Percentiles rank a stretch among this genome's conserved stretches.
phyloP scores from a whole-genome alignment of 768 basidiomycete species.

The Rhodosporidiobolus odoratus region DNA sequence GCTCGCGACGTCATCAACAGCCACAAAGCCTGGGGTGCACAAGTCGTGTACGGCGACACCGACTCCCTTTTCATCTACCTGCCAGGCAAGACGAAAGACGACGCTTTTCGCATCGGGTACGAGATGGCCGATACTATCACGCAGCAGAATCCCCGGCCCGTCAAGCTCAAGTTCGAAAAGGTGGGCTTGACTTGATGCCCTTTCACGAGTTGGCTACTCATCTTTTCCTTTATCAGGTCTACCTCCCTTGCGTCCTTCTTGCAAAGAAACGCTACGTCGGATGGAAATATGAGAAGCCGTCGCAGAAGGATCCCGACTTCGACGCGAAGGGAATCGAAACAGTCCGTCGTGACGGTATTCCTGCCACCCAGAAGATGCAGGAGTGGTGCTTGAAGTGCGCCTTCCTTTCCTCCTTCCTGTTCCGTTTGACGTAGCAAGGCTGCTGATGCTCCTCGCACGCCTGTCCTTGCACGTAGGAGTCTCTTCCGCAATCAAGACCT shows the following conservation, averaged over 20 bases:
- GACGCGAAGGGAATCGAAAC: slow-evolving; percentile 99
- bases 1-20: slow-evolving; percentile 73
- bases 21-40: slow-evolving; percentile 77
- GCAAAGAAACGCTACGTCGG: slow-evolving; percentile 99
- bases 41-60: slow-evolving; percentile 95
- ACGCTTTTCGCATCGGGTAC: slow-evolving; percentile 86
- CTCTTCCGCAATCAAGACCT: slow-evolving; percentile 86
- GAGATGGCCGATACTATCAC: slow-evolving; percentile 89
- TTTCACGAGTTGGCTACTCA: neutral
- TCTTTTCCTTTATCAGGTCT: slow-evolving; percentile 58
- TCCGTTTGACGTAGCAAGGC: neutral
- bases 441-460: too few relatives aligned
- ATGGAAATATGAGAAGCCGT: slow-evolving; percentile 82
- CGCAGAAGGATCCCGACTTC: slow-evolving; percentile 71
- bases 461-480: slow-evolving; percentile 58
- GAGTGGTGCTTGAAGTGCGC: slow-evolving; percentile 77
- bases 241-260: slow-evolving; percentile 87
- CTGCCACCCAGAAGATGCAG: slow-evolving; percentile 85
- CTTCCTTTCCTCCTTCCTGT: neutral
- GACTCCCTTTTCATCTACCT: slow-evolving; percentile 91
- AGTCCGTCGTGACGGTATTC: slow-evolving; percentile 82
- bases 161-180: slow-evolving; percentile 98
- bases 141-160: slow-evolving; percentile 73
- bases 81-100: slow-evolving; percentile 82
- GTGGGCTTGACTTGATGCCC: slow-evolving; percentile 48